Evolutionary conservation across 768 basidiomycete species (phyloP).

Genomic region (Podaxis sp.): DNA sequence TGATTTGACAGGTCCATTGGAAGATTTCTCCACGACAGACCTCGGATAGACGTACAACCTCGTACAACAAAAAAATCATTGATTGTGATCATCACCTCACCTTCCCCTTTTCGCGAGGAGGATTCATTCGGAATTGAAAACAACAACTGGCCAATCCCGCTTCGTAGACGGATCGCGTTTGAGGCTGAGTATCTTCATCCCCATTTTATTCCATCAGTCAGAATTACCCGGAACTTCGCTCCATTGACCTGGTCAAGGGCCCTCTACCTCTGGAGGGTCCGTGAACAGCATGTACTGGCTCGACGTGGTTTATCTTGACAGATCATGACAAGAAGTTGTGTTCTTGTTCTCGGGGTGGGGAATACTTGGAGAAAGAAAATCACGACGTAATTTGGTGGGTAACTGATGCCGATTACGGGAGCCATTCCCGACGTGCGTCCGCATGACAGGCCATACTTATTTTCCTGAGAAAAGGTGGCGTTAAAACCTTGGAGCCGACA

Average conservation of each 20-base stretch:
- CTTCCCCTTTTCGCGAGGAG: not conserved
- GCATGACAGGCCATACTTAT: conserved; percentile 1
- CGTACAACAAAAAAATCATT: not conserved
- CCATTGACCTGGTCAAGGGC: not conserved
- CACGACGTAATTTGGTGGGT: not conserved
- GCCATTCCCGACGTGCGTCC: not conserved
- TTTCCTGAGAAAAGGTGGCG: conserved; percentile 6
- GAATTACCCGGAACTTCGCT: not conserved
- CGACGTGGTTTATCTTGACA: not conserved
- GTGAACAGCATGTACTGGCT: not conserved
- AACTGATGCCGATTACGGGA: conserved; percentile 10
- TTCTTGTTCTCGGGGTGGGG: not conserved
- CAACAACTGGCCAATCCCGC: not conserved
- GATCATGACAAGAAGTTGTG: conserved; percentile 9
- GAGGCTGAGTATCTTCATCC: not conserved
- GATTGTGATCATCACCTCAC: too few relatives aligned
- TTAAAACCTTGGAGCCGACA: not conserved
- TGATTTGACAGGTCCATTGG: not conserved
- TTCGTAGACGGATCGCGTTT: not conserved
- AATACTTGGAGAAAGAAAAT: not conserved
- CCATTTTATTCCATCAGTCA: not conserved
- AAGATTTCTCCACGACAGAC: not conserved
- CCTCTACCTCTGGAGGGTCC: not conserved
- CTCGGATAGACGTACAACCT: not conserved
- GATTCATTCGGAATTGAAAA: not conserved